Evolutionary conservation across 208 protist species (phyloP), one percentile per base, ranked within the genome.

Genomic region (Leishmania turanica): DNA sequence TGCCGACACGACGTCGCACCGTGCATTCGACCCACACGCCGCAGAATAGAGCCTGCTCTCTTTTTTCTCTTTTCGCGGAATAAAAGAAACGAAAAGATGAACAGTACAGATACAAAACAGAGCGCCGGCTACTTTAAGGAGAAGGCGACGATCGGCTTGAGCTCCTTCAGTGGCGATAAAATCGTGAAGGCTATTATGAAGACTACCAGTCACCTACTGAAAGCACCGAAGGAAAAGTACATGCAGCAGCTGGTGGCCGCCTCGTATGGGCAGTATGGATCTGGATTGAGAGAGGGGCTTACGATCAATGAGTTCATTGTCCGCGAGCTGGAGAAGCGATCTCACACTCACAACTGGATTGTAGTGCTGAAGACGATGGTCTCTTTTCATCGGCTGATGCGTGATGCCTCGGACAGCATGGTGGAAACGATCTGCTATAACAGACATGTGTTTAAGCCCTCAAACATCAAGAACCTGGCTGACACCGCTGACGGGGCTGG

Each of bases 141-240:
- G 70, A 97, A 97, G 84, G 89, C 89, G 15, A 87, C 89, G 13
- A 89, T 97, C 62, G 93, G 91, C 3, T 78, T 95, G 21, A 92
- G 86, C 42, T 70, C 69, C 9, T 83, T 96, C 2, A 95, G 83
- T n/a, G 91, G 91, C 2, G 88, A 96, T 88, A 88, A 96, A 9
- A 75, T 97, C 21, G 81, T 90, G 56, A 87, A 87, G 53, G 91
- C 95, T 4, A 88, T 97, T 45, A 71, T 96, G 79, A 97, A 97
- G 51, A 75, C 85, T n/a, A 97, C 95, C 27, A 97, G 95, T 40
- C 91, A 95, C 71, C 89, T 92, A 84, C 80, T 95, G 40, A 96
- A 97, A 58, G 91, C 92, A 17, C 95, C 95, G 19, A 97, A 96
- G 53, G 92, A 96, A 71, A 97, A 97, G 80, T 93, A 97, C 66